Evolutionary conservation across 768 basidiomycete species (phyloP).

Genomic region (Exidia glandulosa): DNA sequence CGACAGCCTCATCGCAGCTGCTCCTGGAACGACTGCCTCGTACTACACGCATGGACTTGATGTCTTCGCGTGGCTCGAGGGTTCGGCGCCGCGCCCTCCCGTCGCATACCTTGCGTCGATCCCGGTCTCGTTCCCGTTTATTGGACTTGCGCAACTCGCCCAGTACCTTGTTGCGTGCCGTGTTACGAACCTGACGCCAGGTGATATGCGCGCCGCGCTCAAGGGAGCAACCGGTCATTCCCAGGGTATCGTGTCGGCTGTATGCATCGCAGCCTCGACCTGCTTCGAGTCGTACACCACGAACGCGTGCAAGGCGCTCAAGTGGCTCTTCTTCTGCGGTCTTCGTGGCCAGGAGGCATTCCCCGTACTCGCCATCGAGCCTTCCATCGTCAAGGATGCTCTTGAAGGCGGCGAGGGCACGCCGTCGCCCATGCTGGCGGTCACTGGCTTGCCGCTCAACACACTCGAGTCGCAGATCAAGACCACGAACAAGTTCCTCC

Average conservation of each 20-base stretch:
- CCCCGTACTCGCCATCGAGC: slow-evolving; percentile 84
- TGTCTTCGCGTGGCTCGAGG: slow-evolving; percentile 73
- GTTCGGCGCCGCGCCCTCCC: slow-evolving; percentile 58
- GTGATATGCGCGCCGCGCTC: slow-evolving; percentile 64
- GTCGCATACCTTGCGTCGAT: slow-evolving; percentile 83
- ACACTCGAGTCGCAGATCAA: slow-evolving; percentile 72
- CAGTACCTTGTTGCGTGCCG: slow-evolving; percentile 82
- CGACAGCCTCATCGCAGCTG: slow-evolving; percentile 30
- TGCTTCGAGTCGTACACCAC: slow-evolving; percentile 61
- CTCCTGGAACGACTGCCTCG: slow-evolving; percentile 3
- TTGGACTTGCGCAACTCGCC: slow-evolving; percentile 89
- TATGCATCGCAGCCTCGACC: slow-evolving; percentile 71
- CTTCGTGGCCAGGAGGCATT: slow-evolving; percentile 90
- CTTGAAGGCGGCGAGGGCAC: slow-evolving; percentile 88
- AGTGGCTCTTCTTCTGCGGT: slow-evolving; percentile 89
- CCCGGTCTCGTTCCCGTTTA: slow-evolving; percentile 89
- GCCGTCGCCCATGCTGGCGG: slow-evolving; percentile 87
- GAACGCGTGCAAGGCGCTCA: slow-evolving; percentile 76
- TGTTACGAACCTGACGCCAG: slow-evolving; percentile 64
- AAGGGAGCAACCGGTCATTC: slow-evolving; percentile 93
- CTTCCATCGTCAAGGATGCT: slow-evolving; percentile 74
- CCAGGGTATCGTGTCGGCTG: slow-evolving; percentile 93
- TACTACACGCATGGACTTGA: slow-evolving; percentile 78
- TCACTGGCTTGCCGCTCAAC: slow-evolving; percentile 68
- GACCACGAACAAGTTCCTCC: slow-evolving; percentile 81